phyloP scores from a whole-genome alignment of 441 rosid species.

The Theobroma grandiflorum region DNA sequence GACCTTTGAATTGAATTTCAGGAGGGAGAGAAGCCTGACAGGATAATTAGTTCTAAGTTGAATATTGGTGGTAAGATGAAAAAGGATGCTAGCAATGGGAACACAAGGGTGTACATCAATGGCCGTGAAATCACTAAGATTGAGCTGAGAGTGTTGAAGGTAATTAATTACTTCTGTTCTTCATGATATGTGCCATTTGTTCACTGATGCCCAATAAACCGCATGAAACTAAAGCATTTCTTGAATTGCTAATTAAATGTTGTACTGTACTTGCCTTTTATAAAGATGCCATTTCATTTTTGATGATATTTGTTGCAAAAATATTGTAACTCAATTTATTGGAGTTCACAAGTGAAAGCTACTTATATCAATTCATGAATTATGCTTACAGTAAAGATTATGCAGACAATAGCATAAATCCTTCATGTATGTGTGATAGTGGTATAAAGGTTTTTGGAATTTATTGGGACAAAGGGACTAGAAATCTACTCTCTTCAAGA shows the following conservation, averaged over 20 bases:
- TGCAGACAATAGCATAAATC: background rate
- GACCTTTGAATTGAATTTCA: slow-evolving; percentile 36
- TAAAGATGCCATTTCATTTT: slow-evolving; percentile 3
- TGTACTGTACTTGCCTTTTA: background rate
- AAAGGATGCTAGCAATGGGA: slow-evolving; percentile 58
- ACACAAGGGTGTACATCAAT: slow-evolving; percentile 59
- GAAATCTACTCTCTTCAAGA: background rate
- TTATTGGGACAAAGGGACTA: slow-evolving; percentile 9
- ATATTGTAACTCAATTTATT: background rate
- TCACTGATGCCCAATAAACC: background rate
- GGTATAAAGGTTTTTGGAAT: slow-evolving; percentile 2
- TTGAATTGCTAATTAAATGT: background rate
- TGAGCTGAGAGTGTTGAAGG: slow-evolving; percentile 56
- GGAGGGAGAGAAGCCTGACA: slow-evolving; percentile 71
- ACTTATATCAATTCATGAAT: background rate
- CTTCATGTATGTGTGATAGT: background rate
- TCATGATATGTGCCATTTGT: background rate
- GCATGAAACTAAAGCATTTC: background rate
- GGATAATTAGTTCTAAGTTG: slow-evolving; percentile 59
- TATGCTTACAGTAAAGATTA: background rate
- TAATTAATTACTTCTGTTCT: slow-evolving; percentile 11
- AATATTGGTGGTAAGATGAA: slow-evolving; percentile 59
- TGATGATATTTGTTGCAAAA: background rate
- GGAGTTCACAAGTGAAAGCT: background rate
- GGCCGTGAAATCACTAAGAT: slow-evolving; percentile 66